Conservation (phyloP, 495 filamentous ascomycete species). For the Daldinia loculata region DNA sequence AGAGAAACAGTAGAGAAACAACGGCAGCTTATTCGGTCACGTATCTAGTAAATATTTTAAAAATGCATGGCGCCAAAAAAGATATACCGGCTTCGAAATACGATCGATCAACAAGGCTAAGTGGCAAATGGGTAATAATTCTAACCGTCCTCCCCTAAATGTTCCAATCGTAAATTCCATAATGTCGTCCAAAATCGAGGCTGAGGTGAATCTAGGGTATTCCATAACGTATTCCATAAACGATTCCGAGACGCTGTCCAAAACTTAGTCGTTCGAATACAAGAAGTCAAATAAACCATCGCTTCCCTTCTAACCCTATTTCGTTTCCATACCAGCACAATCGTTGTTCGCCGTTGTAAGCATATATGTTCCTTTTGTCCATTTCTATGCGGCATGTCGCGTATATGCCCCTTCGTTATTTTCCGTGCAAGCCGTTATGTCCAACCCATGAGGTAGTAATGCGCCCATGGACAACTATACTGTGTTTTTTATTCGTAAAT, state of each 20-base stretch:
- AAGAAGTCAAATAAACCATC: slow-evolving; percentile 17
- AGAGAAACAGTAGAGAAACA: too few relatives aligned
- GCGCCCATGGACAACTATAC: slow-evolving; percentile 6
- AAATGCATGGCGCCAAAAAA: slow-evolving; percentile 4
- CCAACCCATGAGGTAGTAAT: slow-evolving; percentile 17
- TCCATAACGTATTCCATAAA: slow-evolving; percentile 34
- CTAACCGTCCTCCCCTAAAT: neutral
- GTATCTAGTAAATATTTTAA: neutral
- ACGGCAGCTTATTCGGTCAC: neutral
- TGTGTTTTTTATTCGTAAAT: slow-evolving; percentile 16
- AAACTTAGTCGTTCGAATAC: slow-evolving; percentile 8
- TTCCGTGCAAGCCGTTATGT: slow-evolving; percentile 35
- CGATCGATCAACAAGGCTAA: slow-evolving; percentile 17
- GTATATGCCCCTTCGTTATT: slow-evolving; percentile 29
- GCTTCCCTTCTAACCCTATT: slow-evolving; percentile 7
- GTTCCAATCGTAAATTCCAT: slow-evolving; percentile 18
- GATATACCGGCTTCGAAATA: slow-evolving; percentile 13
- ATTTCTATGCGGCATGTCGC: slow-evolving; percentile 26
- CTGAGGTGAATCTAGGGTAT: slow-evolving; percentile 27
- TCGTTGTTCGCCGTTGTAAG: slow-evolving; percentile 12
- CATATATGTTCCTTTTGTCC: slow-evolving; percentile 18
- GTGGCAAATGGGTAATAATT: slow-evolving; percentile 9
- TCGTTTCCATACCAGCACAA: slow-evolving; percentile 12
- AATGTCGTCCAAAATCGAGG: slow-evolving; percentile 18
- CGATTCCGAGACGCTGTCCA: slow-evolving; percentile 26